These are phyloP conservation scores for Nicotiana sylvestris DNA, from an alignment of 257 asterid species.

Conservation along the genomic window DNA sequence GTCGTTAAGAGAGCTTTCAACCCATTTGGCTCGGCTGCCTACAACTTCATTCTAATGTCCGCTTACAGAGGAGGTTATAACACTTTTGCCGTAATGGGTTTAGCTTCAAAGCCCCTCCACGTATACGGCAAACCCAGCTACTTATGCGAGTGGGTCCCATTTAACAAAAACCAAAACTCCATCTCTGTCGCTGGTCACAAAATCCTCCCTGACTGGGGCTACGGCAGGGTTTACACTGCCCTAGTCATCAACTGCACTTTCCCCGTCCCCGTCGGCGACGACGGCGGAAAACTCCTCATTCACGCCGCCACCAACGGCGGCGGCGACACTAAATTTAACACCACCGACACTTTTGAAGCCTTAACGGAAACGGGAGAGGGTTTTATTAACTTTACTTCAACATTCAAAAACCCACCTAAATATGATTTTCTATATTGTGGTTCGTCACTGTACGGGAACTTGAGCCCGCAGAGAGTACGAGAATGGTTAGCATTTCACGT, in stretches of 20 bases:
- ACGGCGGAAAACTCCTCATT: slow-evolving; percentile 50
- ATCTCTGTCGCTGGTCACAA: slow-evolving; percentile 24
- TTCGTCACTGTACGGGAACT: slow-evolving; percentile 61
- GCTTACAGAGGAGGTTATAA: slow-evolving; percentile 49
- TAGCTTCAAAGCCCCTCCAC: slow-evolving; percentile 50
- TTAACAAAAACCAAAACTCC: not conserved
- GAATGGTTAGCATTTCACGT: slow-evolving; percentile 83
- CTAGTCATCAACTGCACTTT: slow-evolving; percentile 74
- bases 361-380: slow-evolving; percentile 33
- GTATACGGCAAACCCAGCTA: slow-evolving; percentile 38
- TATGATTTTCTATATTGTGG: slow-evolving; percentile 73
- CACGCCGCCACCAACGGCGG: slow-evolving; percentile 50
- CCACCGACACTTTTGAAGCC: slow-evolving; percentile 46
- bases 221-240: slow-evolving; percentile 78
- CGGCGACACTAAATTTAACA: slow-evolving; percentile 27
- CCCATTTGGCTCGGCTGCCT: slow-evolving; percentile 44
- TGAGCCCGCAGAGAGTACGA: slow-evolving; percentile 66
- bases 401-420: slow-evolving; percentile 26
- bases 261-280: slow-evolving; percentile 24
- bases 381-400: slow-evolving; percentile 23
- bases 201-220: slow-evolving; percentile 71
- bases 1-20: slow-evolving; percentile 36
- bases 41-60: slow-evolving; percentile 44
- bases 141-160: slow-evolving; percentile 38
- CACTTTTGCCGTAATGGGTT: slow-evolving; percentile 43